Evolutionary conservation across 495 filamentous ascomycete genomes (phyloP), one percentile per base, ranked within the genome.

Genomic region (Cercophora samala): DNA sequence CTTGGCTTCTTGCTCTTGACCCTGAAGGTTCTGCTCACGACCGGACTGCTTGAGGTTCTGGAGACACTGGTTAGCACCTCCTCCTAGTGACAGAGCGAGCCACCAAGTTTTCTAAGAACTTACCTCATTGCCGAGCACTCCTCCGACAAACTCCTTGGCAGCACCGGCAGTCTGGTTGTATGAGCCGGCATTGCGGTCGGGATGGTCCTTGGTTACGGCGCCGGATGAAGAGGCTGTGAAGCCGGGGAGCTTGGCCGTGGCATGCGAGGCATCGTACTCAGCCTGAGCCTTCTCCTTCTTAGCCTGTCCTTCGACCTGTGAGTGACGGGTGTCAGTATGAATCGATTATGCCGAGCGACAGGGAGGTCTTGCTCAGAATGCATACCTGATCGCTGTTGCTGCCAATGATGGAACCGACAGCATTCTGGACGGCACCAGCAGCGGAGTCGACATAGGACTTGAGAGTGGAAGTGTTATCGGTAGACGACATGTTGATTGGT

Each of bases 111-210:
- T 24, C 17, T 5, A 24, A 23, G 4, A 18, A 70, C 77, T 65
- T 75, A 85, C 84, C 79, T 95, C 89, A 66, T 85, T 85, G 66
- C 94, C 94, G 60, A 93, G 66, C 13, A 92, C 58, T 68, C 88
- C 88, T 64, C 94, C 94, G 5, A 96, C 62, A 29, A 86, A 81
- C 73, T 97, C 92, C 85, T 98, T 98, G 53, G 86, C 89, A 0
- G 91, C 86, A 64, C 94, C 94, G 52, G 93, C 69, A 53, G 90
- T 95, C 80, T 98, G 93, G 81, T 97, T 91, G 86, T 90, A 93
- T 52, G 84, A 82, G 37, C 93, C 94, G 5, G 84, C 76, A 19
- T 81, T 75, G 68, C 93, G 91, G 77, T 93, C 80, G 8, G 87
- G 82, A 75, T 92, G 80, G 78, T 97, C 91, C 70, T 86, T 81